Conservation (phyloP, 129 eudicot species). For the Flaveria bidentis region DNA sequence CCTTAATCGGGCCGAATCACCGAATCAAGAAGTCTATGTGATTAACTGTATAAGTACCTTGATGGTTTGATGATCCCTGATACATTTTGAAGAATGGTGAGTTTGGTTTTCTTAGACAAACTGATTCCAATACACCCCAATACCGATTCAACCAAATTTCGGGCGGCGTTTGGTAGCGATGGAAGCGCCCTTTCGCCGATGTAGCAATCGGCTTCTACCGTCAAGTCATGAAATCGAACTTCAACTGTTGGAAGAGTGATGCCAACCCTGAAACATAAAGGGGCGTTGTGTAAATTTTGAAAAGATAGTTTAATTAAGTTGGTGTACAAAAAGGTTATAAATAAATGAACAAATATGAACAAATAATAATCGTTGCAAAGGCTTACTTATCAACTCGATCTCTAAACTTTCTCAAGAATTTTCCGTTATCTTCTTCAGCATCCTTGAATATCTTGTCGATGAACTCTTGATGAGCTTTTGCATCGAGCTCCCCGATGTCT, state of each 20-base stretch:
- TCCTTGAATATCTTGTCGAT: conserved; percentile 52
- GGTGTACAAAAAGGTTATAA: no score
- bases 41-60: conserved; percentile 28
- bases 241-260: conserved; percentile 66
- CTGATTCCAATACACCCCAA: conserved; percentile 36
- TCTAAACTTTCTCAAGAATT: conserved; percentile 51
- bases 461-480: conserved; percentile 39
- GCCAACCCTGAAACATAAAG: conserved; percentile 56
- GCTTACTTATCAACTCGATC: conserved; percentile 60
- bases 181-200: conserved; percentile 65
- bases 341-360: no score
- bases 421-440: conserved; percentile 68
- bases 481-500: conserved; percentile 31
- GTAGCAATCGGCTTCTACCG: conserved; percentile 53
- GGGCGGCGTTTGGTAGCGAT: conserved; percentile 27
- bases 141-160: conserved; percentile 26
- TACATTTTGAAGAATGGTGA: conserved; percentile 45
- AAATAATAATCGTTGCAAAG: not conserved
- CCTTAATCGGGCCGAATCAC: not conserved
- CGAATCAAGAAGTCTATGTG: not conserved
- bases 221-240: conserved; percentile 60
- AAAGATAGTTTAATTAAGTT: no score
- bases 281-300: not conserved
- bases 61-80: conserved; percentile 57
- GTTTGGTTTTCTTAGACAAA: conserved; percentile 38